These are phyloP conservation scores for Wickerhamomyces canadensis DNA, from an alignment of 805 yeast genomes.

Conservation along the genomic window DNA sequence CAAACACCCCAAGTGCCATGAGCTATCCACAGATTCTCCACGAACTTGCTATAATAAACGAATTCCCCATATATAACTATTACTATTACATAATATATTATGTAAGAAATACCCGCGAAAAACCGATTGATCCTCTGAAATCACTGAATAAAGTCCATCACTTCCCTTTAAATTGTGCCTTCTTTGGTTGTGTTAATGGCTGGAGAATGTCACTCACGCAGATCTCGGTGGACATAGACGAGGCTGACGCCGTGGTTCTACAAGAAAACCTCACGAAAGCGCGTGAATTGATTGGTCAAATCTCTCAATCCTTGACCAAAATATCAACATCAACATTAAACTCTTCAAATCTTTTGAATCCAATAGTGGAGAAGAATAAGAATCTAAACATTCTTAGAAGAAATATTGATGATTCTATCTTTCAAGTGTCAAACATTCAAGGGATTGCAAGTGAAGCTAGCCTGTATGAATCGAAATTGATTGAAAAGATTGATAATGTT, in stretches of 20 bases:
- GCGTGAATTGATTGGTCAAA: conserved; percentile 46
- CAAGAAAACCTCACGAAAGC: conserved; percentile 66
- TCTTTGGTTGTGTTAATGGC: too few species aligned
- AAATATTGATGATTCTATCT: conserved; percentile 51
- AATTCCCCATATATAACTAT: too few species aligned
- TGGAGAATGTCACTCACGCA: conserved; percentile 11
- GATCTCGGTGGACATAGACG: conserved; percentile 52
- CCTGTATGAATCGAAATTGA: conserved; percentile 31
- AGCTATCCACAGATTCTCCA: too few species aligned
- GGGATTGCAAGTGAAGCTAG: conserved; percentile 43
- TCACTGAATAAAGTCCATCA: too few species aligned
- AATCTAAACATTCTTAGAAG: conserved; percentile 46
- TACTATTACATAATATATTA: too few species aligned
- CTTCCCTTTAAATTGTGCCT: not conserved
- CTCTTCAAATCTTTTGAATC: conserved; percentile 62
- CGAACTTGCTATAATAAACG: too few species aligned
- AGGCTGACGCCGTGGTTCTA: conserved; percentile 77
- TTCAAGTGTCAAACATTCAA: conserved; percentile 41
- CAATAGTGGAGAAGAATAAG: conserved; percentile 61
- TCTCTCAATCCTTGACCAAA: conserved; percentile 48
- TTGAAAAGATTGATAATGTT: conserved; percentile 26
- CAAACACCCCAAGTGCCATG: too few species aligned
- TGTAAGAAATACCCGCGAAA: too few species aligned
- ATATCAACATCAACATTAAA: conserved; percentile 48
- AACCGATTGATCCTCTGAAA: too few species aligned